These are phyloP conservation scores for Amanita exitialis DNA, from an alignment of 768 basidiomycete species.

Conservation along the genomic window DNA sequence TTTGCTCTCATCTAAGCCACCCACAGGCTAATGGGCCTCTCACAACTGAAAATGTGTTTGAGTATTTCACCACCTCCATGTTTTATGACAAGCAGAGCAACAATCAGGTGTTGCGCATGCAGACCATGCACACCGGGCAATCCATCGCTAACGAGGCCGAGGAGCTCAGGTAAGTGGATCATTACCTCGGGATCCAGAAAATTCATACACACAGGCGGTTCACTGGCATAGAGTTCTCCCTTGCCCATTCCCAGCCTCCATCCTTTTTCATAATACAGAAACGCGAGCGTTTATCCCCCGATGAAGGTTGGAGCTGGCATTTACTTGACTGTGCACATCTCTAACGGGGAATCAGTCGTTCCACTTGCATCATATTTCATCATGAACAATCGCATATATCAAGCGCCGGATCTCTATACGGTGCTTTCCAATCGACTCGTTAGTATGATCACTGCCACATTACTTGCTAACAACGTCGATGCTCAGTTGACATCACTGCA, in stretches of 20 bases:
- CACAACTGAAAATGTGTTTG: conserved; percentile 70
- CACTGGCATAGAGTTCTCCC: conserved; percentile 78
- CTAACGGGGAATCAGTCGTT: conserved; percentile 36
- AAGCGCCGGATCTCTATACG: conserved; percentile 77
- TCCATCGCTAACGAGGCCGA: conserved; percentile 73
- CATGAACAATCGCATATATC: conserved; percentile 83
- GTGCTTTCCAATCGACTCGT: conserved; percentile 81
- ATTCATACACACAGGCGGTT: conserved; percentile 47
- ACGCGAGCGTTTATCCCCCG: conserved; percentile 72
- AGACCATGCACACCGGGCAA: conserved; percentile 79
- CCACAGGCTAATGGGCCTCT: conserved; percentile 67
- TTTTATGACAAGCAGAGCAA: conserved; percentile 94
- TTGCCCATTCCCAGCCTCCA: conserved; percentile 74
- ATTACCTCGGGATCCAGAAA: background rate
- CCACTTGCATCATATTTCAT: conserved; percentile 82
- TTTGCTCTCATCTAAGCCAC: conserved; percentile 3
- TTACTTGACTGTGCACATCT: conserved; percentile 2
- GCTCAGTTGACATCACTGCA: conserved; percentile 57
- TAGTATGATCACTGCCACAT: conserved; percentile 13
- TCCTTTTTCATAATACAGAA: conserved; percentile 86
- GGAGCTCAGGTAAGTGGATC: conserved; percentile 60
- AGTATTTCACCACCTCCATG: conserved; percentile 86
- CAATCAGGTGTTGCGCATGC: conserved; percentile 90
- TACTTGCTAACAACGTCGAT: conserved; percentile 3
- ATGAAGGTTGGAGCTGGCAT: conserved; percentile 50